Evolutionary conservation across 352 stramenopile genomes (phyloP), one percentile per base, ranked within the genome.

Genomic region (Phytophthora crassamura): DNA sequence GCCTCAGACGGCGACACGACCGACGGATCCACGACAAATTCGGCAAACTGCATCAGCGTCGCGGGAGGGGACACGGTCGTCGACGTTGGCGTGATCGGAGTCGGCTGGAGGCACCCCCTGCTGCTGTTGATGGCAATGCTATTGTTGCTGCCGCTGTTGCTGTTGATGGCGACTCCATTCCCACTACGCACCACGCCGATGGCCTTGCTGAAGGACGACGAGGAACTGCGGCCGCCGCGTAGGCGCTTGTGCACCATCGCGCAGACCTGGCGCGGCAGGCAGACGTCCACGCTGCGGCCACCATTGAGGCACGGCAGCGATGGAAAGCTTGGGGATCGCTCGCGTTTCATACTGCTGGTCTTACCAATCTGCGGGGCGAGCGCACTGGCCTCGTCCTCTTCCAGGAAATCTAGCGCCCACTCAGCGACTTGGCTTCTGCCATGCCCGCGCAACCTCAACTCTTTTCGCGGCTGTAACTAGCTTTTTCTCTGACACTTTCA

Each of bases 221-320:
- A 59, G 16, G 51, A 18, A 32, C 64, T 62, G 57, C 70, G 57
- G 0, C 61, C 60, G 0, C 61, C 60, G 40, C 72, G 74, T 16
- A 87, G 63, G 6, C 74, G 78, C 66, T 85, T 88, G 61, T 81
- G 69, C 47, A 77, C 61, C 38, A 80, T 50, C 6, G 52, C 42
- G 53, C 67, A 68, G 43, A 74, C 55, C 18, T 78, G 71, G 12
- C 64, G 59, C 15, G 75, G 65, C 42, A 53, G 72, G 59, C 35
- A 77, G 16, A 72, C 59, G 33, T 59, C 40, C 12, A 65, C 46
- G 48, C 59, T 51, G 59, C 49, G 60, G 36, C 42, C 55, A 58
- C 56, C 62, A 47, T 70, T 74, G 28, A 73, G 45, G 40, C 64
- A 67, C 8, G 64, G 59, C 33, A 82, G 48, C 14, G 53, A 59